Percentiles rank a stretch among this genome's conserved stretches.
Conservation (phyloP, 805 yeast genomes). For the Alloascoidea hylecoeti region DNA sequence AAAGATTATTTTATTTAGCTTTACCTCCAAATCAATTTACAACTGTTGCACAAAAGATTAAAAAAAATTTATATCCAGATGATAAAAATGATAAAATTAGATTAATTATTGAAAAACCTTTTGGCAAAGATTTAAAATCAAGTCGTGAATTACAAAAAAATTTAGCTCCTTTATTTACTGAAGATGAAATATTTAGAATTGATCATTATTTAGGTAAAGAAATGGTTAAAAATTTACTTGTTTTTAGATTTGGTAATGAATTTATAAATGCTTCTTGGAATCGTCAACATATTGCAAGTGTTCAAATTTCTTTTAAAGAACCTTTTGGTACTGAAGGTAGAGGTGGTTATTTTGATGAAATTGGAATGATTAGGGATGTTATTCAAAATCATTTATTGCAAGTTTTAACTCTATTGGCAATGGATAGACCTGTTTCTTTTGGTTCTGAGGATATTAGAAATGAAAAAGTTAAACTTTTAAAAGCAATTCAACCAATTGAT, state of each 20-base stretch:
- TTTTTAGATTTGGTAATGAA: conserved; percentile 83
- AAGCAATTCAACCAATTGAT: conserved; percentile 61
- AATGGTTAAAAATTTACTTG: conserved; percentile 87
- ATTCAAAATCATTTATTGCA: conserved; percentile 96
- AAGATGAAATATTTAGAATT: conserved; percentile 87
- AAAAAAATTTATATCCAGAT: conserved; percentile 49
- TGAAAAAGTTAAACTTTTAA: conserved; percentile 87
- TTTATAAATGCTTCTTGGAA: conserved; percentile 86
- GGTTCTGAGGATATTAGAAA: conserved; percentile 91
- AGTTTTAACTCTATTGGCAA: conserved; percentile 78
- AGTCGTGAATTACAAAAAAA: conserved; percentile 64
- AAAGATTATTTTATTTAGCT: conserved; percentile 80
- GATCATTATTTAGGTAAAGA: conserved; percentile 98
- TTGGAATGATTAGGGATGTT: conserved; percentile 94
- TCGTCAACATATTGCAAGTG: conserved; percentile 57
- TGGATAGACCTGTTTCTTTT: conserved; percentile 91
- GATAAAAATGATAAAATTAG: conserved; percentile 52
- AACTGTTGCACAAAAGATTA: conserved; percentile 60
- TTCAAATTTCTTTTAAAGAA: conserved; percentile 91
- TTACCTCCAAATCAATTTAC: conserved; percentile 90
- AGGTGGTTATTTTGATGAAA: conserved; percentile 93
- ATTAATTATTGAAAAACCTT: conserved; percentile 91
- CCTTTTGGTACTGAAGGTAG: conserved; percentile 99
- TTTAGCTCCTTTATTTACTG: conserved; percentile 77
- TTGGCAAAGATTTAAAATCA: conserved; percentile 80